These are phyloP conservation scores for Brasilioporus rufonigricans DNA, from an alignment of 768 basidiomycete species.

Conservation along the genomic window DNA sequence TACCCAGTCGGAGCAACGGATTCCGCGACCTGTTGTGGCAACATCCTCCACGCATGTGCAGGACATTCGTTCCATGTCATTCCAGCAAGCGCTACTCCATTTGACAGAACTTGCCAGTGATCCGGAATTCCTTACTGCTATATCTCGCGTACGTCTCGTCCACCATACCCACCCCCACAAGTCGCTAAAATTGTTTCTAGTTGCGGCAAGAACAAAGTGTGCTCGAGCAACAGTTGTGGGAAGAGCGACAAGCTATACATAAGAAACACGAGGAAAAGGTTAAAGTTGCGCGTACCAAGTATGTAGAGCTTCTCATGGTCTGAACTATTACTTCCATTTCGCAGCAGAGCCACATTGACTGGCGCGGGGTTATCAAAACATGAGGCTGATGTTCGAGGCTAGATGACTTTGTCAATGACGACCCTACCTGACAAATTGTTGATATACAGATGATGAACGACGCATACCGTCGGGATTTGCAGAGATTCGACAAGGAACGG, in stretches of 20 bases:
- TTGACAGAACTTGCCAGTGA: slow-evolving; percentile 61
- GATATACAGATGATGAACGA: slow-evolving; percentile 58
- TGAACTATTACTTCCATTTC: slow-evolving; percentile 1
- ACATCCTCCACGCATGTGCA: slow-evolving; percentile 14
- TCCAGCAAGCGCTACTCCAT: slow-evolving; percentile 67
- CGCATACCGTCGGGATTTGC: slow-evolving; percentile 62
- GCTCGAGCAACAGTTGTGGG: slow-evolving; percentile 67
- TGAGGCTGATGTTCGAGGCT: slow-evolving; percentile 43
- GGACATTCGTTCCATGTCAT: slow-evolving; percentile 51
- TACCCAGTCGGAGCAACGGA: slow-evolving; percentile 6
- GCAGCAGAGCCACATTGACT: slow-evolving; percentile 61
- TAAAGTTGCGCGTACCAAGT: slow-evolving; percentile 67
- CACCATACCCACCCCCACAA: neutral
- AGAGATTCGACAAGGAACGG: slow-evolving; percentile 66
- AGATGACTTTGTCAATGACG: slow-evolving; percentile 2
- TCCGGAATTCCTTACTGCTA: slow-evolving; percentile 44
- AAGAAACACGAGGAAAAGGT: slow-evolving; percentile 70
- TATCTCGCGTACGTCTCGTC: slow-evolving; percentile 48
- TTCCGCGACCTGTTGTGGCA: slow-evolving; percentile 11
- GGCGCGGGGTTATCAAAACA: slow-evolving; percentile 64
- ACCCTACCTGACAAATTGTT: slow-evolving; percentile 14
- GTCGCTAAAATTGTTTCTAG: slow-evolving; percentile 35
- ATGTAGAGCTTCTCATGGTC: neutral
- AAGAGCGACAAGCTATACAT: slow-evolving; percentile 61
- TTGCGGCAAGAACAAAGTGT: slow-evolving; percentile 69